Evolutionary conservation across 129 eudicot genomes (phyloP), one percentile per base, ranked within the genome.

Genomic region (Daucus carota): DNA sequence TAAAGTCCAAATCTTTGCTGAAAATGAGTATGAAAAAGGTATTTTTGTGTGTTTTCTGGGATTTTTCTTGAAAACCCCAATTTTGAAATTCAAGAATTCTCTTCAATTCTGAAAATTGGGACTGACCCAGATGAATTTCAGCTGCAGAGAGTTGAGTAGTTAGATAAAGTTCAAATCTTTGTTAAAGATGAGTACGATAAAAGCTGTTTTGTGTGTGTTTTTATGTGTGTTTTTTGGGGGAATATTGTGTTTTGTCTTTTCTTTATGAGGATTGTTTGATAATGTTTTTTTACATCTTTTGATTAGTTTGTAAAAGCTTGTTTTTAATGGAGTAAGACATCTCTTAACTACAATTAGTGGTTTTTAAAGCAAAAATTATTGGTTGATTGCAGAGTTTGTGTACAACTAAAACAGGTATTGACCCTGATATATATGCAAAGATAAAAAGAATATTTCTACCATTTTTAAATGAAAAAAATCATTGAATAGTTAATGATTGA

Each of bases 131-230:
- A 45, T 45, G 26, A 8, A 73, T 28, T 44, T 47, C 29, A 73
- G 76, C 76, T 73, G n/a, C 13, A 69, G 32, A 69, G 29, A 40
- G 73, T 40, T 20, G 43, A 69, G 31, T n/a, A 54, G 63, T n/a
- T 54, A 3, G 3, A 54, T 8, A 54, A 54, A 54, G 31, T 54
- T 54, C 63, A 54, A 54, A 54, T 54, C 63, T 54, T 54, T 54
- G 63, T n/a, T 54, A n/a, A n/a, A 54, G 31, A 54, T 54, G 31
- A n/a, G 29, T n/a, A n/a, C 9, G 63, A 54, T 2, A 54, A 22
- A 54, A 54, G 63, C 29, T 54, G 63, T 8, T 54, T n/a, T 54
- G 31, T 54, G 63, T 54, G 31, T 54, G 63, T n/a, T n/a, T 52
- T 52, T 52, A 9, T 52, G 72, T 6, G 72, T 20, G 0, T 36